Base-by-base conservation (phyloP, 2,329 filamentous ascomycete genomes). In the Lachnellula hyalina region DNA sequence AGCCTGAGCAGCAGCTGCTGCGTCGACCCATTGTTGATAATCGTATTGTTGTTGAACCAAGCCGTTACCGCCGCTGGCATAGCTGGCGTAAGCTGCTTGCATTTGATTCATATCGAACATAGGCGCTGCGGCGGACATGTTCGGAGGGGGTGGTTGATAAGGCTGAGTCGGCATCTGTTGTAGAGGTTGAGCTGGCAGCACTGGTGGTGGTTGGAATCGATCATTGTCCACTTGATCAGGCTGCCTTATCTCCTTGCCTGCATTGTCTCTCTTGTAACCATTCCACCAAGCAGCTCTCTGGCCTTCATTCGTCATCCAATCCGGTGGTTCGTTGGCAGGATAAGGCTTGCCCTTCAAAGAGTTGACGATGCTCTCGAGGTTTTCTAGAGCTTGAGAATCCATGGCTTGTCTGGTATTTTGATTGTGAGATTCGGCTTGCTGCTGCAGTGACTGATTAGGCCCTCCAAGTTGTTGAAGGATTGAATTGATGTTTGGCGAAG, bases 201-300 rank as follows among this genome's bases (percentile, higher is more conserved):
- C 73, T 64, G 52, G 56, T 32, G 59, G 61, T 38, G 51, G 56
- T 45, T 59, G 56, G 28, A 65, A 58, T 42, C 62, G 54, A 28
- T 68, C 54, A 9, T 59, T 59, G 42, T 61, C 60, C 61, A 48
- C 70, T 67, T 72, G 66, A 23, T 68, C 70, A 1, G 73, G 70
- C 28, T 71, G 69, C 49, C 67, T 71, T 52, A 73, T 73, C 47
- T 75, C 69, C 46, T 71, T 71, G 1, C 66, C 64, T 8, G 71
- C 67, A 36, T 69, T 67, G 47, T 74, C 71, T 44, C 66, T 67
- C 36, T 69, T 65, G 57, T 75, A 77, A 0, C 78, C 79, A 11
- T 74, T 67, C 70, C 75, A 77, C 80, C 81, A 84, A 58, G 80
- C 75, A 9, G 74, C 70, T 57, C 74, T 74, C 34, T 75, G 75